A percentile compares a stretch with the other conserved stretches of the same genome.
Conservation (phyloP, 768 basidiomycete genomes). For the Gloeostereum incarnatum region DNA sequence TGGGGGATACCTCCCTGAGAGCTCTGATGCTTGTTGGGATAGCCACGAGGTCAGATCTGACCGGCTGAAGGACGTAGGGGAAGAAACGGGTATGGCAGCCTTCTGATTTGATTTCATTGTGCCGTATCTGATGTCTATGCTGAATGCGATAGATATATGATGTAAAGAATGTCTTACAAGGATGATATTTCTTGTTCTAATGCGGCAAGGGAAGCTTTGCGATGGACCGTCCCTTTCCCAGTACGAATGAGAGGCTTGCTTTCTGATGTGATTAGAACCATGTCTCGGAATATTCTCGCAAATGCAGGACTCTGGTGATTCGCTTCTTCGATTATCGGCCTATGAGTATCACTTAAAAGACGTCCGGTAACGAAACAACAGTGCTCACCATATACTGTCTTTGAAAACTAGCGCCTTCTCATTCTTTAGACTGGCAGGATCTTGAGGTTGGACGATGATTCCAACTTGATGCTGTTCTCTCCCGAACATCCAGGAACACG, state of each 20-base stretch:
- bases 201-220: neutral
- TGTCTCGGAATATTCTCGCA: constrained; percentile 8
- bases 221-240: neutral
- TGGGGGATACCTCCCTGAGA: constrained; percentile 3
- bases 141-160: too few relatives aligned
- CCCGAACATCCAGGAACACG: constrained; percentile 16
- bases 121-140: neutral
- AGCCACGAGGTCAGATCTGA: neutral
- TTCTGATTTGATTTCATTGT: neutral
- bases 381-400: neutral
- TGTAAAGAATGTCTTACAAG: neutral
- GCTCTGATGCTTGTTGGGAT: neutral
- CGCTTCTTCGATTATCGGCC: constrained; percentile 10
- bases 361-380: neutral
- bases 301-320: constrained; percentile 9
- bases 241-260: neutral
- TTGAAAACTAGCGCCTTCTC: constrained; percentile 3
- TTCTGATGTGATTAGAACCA: constrained; percentile 12
- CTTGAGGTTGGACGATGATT: constrained; percentile 18
- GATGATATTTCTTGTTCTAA: neutral
- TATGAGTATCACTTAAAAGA: constrained; percentile 8
- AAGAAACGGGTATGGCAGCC: neutral
- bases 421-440: constrained; percentile 7
- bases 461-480: constrained; percentile 20
- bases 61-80: neutral